A percentile compares a stretch with the other conserved stretches of the same genome.
These are phyloP conservation scores for Thozetella sp. DNA, from an alignment of 495 filamentous ascomycete species.

Conservation along the genomic window DNA sequence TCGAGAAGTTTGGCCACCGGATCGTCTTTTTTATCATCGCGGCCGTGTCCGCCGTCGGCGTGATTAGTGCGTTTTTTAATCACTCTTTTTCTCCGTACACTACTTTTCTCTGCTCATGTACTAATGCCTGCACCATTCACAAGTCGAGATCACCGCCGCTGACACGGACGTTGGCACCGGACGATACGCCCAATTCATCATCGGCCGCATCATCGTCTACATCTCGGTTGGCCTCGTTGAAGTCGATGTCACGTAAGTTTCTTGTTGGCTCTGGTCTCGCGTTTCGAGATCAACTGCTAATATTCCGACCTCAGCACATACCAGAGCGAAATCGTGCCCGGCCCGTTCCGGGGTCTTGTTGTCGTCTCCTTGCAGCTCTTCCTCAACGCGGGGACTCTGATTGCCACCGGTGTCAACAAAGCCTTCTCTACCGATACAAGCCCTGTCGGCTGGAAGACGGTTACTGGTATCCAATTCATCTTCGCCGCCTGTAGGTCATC, in stretches of 20 bases:
- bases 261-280: too few relatives aligned
- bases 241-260: slow-evolving; percentile 2
- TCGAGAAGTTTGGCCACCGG: slow-evolving; percentile 1
- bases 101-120: not conserved
- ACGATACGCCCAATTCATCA: not conserved
- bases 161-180: not conserved
- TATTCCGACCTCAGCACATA: not conserved
- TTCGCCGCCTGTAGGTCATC: not conserved
- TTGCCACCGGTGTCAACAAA: not conserved
- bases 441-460: not conserved
- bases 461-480: slow-evolving; percentile 5
- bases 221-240: slow-evolving; percentile 1
- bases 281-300: not conserved
- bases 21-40: not conserved
- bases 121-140: not conserved
- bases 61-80: not conserved
- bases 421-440: not conserved
- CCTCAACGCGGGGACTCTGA: slow-evolving; percentile 3
- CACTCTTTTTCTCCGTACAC: not conserved
- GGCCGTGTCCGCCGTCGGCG: not conserved
- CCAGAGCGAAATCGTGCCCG: slow-evolving; percentile 1
- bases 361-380: slow-evolving; percentile 2
- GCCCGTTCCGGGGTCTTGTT: not conserved
- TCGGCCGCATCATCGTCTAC: slow-evolving; percentile 3
- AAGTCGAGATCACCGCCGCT: slow-evolving; percentile 2